These are phyloP conservation scores for Cinchona pubescens DNA, from an alignment of 257 asterid genomes.

Conservation along the genomic window DNA sequence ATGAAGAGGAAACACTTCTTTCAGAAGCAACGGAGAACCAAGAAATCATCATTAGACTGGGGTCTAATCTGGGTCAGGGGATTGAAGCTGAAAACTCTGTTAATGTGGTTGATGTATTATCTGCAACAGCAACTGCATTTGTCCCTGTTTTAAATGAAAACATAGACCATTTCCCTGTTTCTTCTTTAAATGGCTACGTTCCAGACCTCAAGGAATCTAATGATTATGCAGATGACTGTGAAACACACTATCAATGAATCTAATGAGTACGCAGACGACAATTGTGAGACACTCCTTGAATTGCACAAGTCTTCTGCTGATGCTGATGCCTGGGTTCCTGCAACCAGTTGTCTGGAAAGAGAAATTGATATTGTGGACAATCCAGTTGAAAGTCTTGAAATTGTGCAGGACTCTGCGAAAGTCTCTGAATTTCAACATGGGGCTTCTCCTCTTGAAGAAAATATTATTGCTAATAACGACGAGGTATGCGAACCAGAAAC, in stretches of 20 bases:
- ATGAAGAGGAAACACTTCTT: constrained; percentile 5
- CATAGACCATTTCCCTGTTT: neutral
- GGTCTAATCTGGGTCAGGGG: constrained; percentile 11
- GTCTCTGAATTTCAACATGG: constrained; percentile 1
- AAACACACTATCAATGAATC: neutral
- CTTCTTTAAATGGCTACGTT: constrained; percentile 7
- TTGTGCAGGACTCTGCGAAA: neutral
- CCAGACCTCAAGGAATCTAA: neutral
- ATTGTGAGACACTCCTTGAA: constrained; percentile 7
- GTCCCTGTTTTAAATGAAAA: neutral
- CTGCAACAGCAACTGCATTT: neutral
- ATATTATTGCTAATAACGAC: neutral
- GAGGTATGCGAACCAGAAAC: constrained; percentile 4
- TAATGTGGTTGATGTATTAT: neutral
- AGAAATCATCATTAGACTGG: neutral
- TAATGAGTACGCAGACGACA: neutral
- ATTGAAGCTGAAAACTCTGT: constrained; percentile 13
- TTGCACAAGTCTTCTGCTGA: neutral
- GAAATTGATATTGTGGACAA: neutral
- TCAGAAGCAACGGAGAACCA: neutral
- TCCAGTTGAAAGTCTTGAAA: constrained; percentile 7
- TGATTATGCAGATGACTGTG: neutral
- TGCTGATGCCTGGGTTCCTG: neutral
- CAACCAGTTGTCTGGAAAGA: neutral
- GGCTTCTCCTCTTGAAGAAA: neutral